Conservation (phyloP, 371 early-diverging fungal genomes). For the Mucor velutinosus region DNA sequence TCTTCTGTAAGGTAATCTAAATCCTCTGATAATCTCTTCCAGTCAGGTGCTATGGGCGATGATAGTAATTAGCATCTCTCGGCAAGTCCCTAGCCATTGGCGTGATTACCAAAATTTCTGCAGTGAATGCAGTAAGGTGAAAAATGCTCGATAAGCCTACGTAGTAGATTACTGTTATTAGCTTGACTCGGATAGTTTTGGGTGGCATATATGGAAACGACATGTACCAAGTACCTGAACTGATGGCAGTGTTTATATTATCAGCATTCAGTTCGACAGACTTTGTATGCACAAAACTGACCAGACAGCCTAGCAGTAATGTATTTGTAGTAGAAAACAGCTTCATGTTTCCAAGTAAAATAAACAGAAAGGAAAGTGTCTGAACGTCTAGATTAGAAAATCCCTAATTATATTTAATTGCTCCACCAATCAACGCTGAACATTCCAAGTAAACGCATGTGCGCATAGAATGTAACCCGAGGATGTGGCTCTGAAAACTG, state of each 20-base stretch:
- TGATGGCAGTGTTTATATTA: conserved; percentile 11
- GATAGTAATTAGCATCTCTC: background rate
- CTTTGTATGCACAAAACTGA: conserved; percentile 9
- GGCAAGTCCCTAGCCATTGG: background rate
- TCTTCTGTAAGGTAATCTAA: conserved; percentile 26
- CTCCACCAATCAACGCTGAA: background rate
- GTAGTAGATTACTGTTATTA: background rate
- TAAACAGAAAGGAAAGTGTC: background rate
- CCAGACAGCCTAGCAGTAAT: background rate
- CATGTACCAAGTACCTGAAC: conserved; percentile 27
- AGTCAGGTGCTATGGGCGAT: conserved; percentile 49
- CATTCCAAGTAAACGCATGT: background rate
- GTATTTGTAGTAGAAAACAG: background rate
- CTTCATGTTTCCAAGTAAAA: background rate
- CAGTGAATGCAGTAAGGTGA: conserved; percentile 44
- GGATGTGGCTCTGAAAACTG: background rate
- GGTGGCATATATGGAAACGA: background rate
- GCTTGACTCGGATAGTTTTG: background rate
- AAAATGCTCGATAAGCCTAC: conserved; percentile 47
- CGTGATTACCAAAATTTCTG: conserved; percentile 28
- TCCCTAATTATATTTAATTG: background rate
- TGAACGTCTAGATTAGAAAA: background rate
- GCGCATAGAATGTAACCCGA: background rate
- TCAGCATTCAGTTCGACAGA: conserved; percentile 21
- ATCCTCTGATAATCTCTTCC: conserved; percentile 48